Evolutionary conservation across 192 early-diverging fungal species (phyloP).

Genomic region (Backusella mclennaniae): DNA sequence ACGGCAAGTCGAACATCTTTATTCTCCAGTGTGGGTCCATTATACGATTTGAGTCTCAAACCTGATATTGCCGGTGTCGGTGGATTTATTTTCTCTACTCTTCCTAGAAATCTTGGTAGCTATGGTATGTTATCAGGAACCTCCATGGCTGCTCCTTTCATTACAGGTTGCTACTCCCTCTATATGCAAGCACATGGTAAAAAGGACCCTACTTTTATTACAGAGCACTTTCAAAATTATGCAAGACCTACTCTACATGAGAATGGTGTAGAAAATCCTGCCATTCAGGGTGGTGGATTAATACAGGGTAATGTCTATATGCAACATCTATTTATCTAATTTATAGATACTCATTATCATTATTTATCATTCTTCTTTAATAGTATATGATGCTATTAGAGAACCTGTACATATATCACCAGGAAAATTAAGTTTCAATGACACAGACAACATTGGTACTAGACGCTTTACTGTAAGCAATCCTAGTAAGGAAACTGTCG

Average conservation of each 20-base stretch:
- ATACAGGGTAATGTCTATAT: conserved; percentile 34
- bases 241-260: conserved; percentile 22
- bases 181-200: conserved; percentile 39
- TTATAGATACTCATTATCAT: neutral
- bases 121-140: conserved; percentile 53
- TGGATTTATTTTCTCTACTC: conserved; percentile 52
- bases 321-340: neutral
- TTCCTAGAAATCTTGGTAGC: conserved; percentile 41
- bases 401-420: conserved; percentile 38
- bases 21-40: conserved; percentile 77
- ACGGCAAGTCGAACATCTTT: conserved; percentile 62
- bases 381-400: conserved; percentile 39
- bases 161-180: conserved; percentile 47
- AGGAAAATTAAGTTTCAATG: conserved; percentile 49
- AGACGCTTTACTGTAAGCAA: conserved; percentile 42
- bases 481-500: conserved; percentile 28
- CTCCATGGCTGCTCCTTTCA: conserved; percentile 62
- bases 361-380: neutral
- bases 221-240: conserved; percentile 35
- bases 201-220: conserved; percentile 23
- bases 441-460: conserved; percentile 34
- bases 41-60: conserved; percentile 59
- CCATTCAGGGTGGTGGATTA: conserved; percentile 53
- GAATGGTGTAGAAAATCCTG: conserved; percentile 27
- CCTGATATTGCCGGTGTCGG: conserved; percentile 53